Evolutionary conservation across 495 filamentous ascomycete genomes (phyloP).

Genomic region (Aspergillus sclerotiicarbonarius): DNA sequence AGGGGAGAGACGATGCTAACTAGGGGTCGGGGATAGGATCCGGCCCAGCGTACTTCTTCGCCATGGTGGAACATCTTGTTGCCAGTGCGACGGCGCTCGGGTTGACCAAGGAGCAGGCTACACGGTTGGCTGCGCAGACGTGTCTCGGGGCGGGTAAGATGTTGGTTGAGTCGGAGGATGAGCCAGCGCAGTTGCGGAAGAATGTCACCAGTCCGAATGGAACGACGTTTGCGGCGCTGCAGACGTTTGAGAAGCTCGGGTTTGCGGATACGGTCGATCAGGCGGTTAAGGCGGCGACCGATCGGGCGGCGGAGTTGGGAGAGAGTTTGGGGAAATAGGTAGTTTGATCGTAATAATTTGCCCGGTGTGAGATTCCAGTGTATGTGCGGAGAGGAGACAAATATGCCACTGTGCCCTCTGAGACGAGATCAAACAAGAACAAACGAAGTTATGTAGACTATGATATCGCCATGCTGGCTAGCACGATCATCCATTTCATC

Average conservation of each 20-base stretch:
- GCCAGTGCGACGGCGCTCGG: conserved; percentile 39
- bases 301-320: conserved; percentile 37
- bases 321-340: conserved; percentile 18
- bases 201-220: conserved; percentile 46
- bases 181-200: conserved; percentile 38
- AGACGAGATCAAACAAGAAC: too few relatives aligned
- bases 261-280: conserved; percentile 38
- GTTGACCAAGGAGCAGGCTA: conserved; percentile 38
- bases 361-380: too few relatives aligned
- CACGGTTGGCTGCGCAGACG: conserved; percentile 39
- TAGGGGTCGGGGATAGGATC: conserved; percentile 25
- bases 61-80: conserved; percentile 44
- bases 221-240: conserved; percentile 39
- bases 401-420: too few relatives aligned
- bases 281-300: conserved; percentile 39
- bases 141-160: conserved; percentile 44
- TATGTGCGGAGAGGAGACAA: too few relatives aligned
- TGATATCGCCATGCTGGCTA: too few relatives aligned
- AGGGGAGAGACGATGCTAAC: not conserved
- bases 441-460: too few relatives aligned
- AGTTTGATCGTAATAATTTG: too few relatives aligned
- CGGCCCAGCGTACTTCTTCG: conserved; percentile 45
- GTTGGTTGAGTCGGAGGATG: conserved; percentile 36
- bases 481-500: too few relatives aligned
- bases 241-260: conserved; percentile 34